These are phyloP conservation scores for Arachis monticola DNA, from an alignment of 331 rosid genomes.

Conservation along the genomic window DNA sequence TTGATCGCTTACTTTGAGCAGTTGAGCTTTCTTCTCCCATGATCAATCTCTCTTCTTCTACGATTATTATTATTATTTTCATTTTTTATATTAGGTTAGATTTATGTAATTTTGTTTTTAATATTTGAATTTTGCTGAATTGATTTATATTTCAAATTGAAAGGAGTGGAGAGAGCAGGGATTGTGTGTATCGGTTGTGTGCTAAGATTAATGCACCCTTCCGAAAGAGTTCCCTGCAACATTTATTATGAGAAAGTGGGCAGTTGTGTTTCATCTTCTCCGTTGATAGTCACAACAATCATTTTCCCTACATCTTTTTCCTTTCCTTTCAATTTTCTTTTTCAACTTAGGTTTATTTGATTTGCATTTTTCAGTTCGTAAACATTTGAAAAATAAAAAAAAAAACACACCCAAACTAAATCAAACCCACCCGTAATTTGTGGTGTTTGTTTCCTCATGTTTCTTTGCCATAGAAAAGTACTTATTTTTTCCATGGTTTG, in stretches of 20 bases:
- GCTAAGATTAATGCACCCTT: constrained; percentile 51
- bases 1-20: not conserved
- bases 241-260: constrained; percentile 56
- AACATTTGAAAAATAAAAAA: no score
- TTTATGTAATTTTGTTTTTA: not conserved
- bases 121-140: not conserved
- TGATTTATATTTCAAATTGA: not conserved
- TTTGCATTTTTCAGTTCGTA: no score
- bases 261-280: constrained; percentile 58
- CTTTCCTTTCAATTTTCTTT: no score
- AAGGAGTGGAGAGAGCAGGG: constrained; percentile 41
- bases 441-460: no score
- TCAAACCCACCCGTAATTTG: no score
- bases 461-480: no score
- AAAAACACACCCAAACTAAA: no score
- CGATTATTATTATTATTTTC: not conserved
- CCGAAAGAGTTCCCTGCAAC: constrained; percentile 76
- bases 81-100: no score
- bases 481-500: no score
- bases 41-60: not conserved
- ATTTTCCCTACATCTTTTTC: constrained; percentile 50
- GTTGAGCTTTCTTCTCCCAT: not conserved
- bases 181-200: constrained; percentile 77
- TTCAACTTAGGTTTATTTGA: no score
- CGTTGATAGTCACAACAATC: constrained; percentile 61